Percentiles rank a stretch among this genome's conserved stretches.
Conservation (phyloP, 306 rosid genomes). For the Quercus bicolor region DNA sequence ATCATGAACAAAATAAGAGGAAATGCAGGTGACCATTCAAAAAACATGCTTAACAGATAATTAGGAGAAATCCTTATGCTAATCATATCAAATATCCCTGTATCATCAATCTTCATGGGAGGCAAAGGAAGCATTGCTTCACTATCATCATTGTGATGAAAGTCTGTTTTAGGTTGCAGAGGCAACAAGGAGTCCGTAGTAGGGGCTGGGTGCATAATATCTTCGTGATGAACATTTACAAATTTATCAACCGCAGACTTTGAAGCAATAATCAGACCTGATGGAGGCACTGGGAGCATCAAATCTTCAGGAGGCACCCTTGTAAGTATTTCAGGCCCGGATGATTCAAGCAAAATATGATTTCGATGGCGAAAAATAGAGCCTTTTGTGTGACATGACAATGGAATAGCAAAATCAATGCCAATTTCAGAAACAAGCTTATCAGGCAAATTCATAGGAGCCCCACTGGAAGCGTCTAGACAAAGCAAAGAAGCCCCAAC, state of each 20-base stretch:
- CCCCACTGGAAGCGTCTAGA: constrained; percentile 26
- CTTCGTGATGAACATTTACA: constrained; percentile 16
- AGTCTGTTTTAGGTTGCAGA: constrained; percentile 2
- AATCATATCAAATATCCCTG: constrained; percentile 21
- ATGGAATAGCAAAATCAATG: constrained; percentile 53
- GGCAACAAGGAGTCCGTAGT: constrained; percentile 15
- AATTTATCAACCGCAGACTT: constrained; percentile 18
- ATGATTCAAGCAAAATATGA: constrained; percentile 33
- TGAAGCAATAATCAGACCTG: constrained; percentile 33
- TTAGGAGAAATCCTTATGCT: background rate
- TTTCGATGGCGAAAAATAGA: constrained; percentile 40
- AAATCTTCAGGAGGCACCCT: constrained; percentile 9
- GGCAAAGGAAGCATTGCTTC: constrained; percentile 18
- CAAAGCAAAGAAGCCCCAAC: constrained; percentile 61
- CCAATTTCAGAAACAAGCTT: constrained; percentile 33
- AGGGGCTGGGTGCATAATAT: constrained; percentile 20
- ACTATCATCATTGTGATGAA: constrained; percentile 21
- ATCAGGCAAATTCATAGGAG: constrained; percentile 29
- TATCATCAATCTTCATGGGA: constrained; percentile 15
- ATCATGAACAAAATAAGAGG: constrained; percentile 17
- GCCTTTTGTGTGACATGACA: constrained; percentile 56
- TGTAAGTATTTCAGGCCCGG: constrained; percentile 23
- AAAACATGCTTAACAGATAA: background rate
- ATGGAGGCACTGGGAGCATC: constrained; percentile 26
- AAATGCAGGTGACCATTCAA: constrained; percentile 24